These are phyloP conservation scores for Sporothrix sp. DNA, from an alignment of 2,329 filamentous ascomycete genomes.

Conservation along the genomic window DNA sequence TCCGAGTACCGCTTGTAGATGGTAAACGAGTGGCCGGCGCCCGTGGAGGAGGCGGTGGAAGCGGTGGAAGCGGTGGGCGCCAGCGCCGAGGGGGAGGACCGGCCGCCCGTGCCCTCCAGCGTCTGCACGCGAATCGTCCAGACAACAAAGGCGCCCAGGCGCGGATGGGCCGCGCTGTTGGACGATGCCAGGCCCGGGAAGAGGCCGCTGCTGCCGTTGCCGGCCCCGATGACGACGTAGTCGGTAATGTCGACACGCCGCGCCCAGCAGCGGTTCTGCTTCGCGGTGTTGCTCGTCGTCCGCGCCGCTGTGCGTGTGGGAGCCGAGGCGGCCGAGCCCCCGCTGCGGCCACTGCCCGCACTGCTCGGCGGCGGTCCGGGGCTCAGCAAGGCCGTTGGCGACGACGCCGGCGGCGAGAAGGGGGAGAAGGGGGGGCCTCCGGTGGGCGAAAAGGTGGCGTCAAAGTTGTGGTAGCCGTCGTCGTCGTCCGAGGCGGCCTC, in stretches of 20 bases:
- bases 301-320: not conserved
- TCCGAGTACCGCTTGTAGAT: constrained; percentile 78
- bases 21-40: constrained; percentile 39
- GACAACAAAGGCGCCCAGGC: constrained; percentile 82
- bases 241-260: constrained; percentile 51
- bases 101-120: constrained; percentile 64
- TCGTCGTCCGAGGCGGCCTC: constrained; percentile 37
- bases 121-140: constrained; percentile 89
- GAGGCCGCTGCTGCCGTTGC: constrained; percentile 23
- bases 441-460: too few species aligned
- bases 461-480: not conserved
- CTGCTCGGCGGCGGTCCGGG: not conserved
- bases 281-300: constrained; percentile 23
- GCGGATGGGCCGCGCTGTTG: not conserved
- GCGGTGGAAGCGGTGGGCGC: not conserved
- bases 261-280: constrained; percentile 51
- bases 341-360: not conserved
- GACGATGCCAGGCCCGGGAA: not conserved
- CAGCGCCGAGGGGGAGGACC: too few species aligned
- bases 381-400: not conserved
- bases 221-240: constrained; percentile 47
- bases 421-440: too few species aligned
- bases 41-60: not conserved
- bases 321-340: not conserved
- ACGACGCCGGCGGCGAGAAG: not conserved